Base-by-base conservation (phyloP, 495 filamentous ascomycete genomes). In the Hyaloscypha hepaticicola region DNA sequence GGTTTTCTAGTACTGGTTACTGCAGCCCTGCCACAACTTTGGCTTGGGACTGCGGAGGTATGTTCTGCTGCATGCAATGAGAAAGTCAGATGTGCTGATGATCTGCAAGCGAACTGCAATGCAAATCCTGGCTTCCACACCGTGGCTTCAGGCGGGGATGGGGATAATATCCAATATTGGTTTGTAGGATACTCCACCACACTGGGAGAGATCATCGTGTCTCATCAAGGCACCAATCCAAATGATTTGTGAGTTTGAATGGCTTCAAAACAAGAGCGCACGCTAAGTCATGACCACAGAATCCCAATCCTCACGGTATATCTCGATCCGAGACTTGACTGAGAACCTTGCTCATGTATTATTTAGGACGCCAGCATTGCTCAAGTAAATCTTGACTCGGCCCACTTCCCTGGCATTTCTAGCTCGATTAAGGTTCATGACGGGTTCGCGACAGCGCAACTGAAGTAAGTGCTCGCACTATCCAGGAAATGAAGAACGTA, bases 141-240 rank as follows among this genome's bases (percentile, higher is more conserved):
- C 2, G 27, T 31, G 7, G 53, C 53, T 56, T 56, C 53, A 19
- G 53, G 53, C 16, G 53, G 53, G 0, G 53, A 56, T n/a, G 53
- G 53, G 19, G 26, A 29, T 33, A 21, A 29, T 14, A 21, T 56
- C 21, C 53, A 56, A 21, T 56, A 56, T 29, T 56, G 53, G 53
- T 56, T 56, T n/a, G 53, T 56, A 7, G 53, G 53, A 33, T 56
- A 56, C 53, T 29, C 12, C 27, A 24, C 53, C 14, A 19, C 27
- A 5, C 19, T 21, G 7, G 22, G 19, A 29, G 53, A 56, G 29
- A 21, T 56, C 53, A 56, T 56, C 27, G 53, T 56, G 26, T 56
- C 53, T 31, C 53, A 56, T 19, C 53, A 56, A 56, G 53, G 53
- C 19, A 56, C 53, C 53, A 16, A 56, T 33, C 5, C 53, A 29